These are phyloP conservation scores for Colletotrichum theobromicola DNA, from an alignment of 2,329 filamentous ascomycete genomes.

Conservation along the genomic window DNA sequence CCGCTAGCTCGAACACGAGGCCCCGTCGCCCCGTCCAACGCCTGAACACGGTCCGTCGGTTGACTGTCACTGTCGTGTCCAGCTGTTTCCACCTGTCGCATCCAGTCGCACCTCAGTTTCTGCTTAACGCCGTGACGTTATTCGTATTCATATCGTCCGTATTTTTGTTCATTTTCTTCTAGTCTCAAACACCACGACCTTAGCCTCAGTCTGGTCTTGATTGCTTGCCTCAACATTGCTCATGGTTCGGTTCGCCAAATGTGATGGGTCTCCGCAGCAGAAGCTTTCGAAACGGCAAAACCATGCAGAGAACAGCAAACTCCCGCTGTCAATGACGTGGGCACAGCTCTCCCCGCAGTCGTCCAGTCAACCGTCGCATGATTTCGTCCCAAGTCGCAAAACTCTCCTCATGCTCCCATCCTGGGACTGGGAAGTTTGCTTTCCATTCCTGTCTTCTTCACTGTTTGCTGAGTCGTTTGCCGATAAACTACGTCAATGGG, in stretches of 20 bases:
- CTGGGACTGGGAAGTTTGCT: background rate
- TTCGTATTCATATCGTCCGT: background rate
- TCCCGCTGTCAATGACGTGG: slow-evolving; percentile 16
- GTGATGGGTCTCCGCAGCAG: background rate
- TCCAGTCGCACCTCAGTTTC: background rate
- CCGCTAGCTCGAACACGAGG: slow-evolving; percentile 13
- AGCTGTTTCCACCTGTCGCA: background rate
- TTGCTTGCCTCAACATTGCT: background rate
- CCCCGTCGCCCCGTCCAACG: background rate
- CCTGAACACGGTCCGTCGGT: background rate
- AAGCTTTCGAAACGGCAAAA: background rate
- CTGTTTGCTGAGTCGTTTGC: background rate
- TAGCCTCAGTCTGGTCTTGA: background rate
- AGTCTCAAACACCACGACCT: background rate
- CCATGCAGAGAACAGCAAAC: slow-evolving; percentile 16
- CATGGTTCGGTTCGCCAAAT: background rate
- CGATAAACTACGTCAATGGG: background rate
- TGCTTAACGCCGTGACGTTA: background rate
- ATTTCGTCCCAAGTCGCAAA: slow-evolving; percentile 14
- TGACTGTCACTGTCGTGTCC: background rate
- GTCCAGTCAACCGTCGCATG: slow-evolving; percentile 13
- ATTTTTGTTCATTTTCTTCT: background rate
- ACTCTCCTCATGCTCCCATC: background rate
- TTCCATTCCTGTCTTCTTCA: background rate
- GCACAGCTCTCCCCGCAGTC: background rate